A percentile compares a stretch with the other conserved stretches of the same genome.
phyloP scores from a whole-genome alignment of 2,329 filamentous ascomycete species.

The Pestalotiopsis fici region DNA sequence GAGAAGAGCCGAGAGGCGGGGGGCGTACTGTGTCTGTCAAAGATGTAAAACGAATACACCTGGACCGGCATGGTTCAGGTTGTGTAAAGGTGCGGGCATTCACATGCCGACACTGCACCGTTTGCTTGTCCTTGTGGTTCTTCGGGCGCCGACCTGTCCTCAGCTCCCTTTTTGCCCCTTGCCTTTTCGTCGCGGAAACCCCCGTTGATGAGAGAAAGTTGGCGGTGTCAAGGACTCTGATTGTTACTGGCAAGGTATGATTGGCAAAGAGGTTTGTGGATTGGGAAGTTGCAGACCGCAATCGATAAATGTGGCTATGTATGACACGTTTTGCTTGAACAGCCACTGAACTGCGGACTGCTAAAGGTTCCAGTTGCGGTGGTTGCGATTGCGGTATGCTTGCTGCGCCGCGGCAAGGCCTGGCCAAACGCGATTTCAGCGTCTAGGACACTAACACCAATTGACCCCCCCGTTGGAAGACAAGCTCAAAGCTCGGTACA shows the following conservation, averaged over 20 bases:
- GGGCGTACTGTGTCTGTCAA: conserved; percentile 88
- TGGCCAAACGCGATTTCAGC: background rate
- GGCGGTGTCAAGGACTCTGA: background rate
- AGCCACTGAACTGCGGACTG: background rate
- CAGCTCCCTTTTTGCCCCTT: background rate
- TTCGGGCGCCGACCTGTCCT: background rate
- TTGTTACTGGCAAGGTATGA: background rate
- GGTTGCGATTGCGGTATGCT: background rate
- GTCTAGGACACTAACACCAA: background rate
- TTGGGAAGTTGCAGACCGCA: background rate
- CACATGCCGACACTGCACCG: conserved; percentile 8
- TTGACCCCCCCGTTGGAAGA: background rate
- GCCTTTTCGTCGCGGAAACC: background rate
- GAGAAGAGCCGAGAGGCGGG: conserved; percentile 13
- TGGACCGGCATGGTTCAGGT: conserved; percentile 64
- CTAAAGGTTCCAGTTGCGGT: too few relatives aligned
- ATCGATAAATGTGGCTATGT: background rate
- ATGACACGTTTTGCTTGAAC: background rate
- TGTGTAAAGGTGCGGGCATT: conserved; percentile 5
- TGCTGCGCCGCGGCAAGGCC: background rate
- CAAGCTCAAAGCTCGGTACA: background rate
- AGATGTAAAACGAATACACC: conserved; percentile 98
- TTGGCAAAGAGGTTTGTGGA: background rate
- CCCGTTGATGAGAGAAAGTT: background rate
- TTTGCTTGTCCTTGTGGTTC: background rate